These are phyloP conservation scores for Nitzschia sp. DNA, from an alignment of 108 stramenopile species.

Conservation along the genomic window DNA sequence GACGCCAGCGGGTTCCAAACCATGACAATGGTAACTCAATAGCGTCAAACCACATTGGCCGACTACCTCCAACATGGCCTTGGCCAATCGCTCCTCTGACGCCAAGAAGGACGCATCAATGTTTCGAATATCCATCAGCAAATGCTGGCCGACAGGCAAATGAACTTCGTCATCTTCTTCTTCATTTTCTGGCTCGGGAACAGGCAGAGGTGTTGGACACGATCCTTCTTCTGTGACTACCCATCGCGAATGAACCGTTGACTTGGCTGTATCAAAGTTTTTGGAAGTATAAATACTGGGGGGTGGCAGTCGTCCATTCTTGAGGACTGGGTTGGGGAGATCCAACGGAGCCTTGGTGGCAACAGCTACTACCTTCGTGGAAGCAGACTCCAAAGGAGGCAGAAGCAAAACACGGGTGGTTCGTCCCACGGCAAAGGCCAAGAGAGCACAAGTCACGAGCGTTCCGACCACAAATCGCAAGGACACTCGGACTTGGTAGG, in stretches of 20 bases:
- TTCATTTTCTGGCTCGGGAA: conserved; percentile 14
- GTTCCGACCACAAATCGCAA: conserved; percentile 38
- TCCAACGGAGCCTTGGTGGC: conserved; percentile 5
- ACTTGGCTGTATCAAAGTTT: conserved; percentile 50
- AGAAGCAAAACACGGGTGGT: conserved; percentile 44
- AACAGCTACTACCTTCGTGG: background rate
- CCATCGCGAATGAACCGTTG: conserved; percentile 28
- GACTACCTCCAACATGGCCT: conserved; percentile 65
- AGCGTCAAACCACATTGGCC: conserved; percentile 52
- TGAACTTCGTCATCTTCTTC: conserved; percentile 43
- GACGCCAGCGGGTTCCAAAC: conserved; percentile 53
- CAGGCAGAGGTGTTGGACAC: too few species aligned
- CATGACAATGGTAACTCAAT: conserved; percentile 69
- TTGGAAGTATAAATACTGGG: conserved; percentile 71
- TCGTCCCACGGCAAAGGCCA: conserved; percentile 59
- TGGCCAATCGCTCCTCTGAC: conserved; percentile 55
- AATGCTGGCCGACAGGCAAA: conserved; percentile 72
- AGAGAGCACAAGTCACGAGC: conserved; percentile 29
- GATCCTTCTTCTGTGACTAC: conserved; percentile 24
- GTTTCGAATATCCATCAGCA: conserved; percentile 63
- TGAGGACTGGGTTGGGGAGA: conserved; percentile 51
- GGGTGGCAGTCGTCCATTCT: conserved; percentile 55
- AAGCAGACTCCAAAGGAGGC: background rate
- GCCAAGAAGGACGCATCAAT: conserved; percentile 59
- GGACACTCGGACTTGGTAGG: conserved; percentile 34